These are phyloP conservation scores for Poronia punctata DNA, from an alignment of 495 filamentous ascomycete species.

Conservation along the genomic window DNA sequence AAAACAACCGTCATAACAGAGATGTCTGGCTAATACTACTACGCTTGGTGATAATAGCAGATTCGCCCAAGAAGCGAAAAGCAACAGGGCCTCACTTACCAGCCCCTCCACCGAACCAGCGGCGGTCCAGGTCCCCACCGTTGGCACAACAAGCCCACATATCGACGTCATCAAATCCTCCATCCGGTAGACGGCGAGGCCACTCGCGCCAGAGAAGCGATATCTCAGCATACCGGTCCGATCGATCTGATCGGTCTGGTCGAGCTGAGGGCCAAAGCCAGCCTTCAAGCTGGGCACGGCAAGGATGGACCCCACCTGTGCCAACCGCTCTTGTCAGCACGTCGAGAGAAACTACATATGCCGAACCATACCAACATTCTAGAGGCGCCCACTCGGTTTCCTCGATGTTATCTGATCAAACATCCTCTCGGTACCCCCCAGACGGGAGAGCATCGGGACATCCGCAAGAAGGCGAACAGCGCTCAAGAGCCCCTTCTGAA, in stretches of 20 bases:
- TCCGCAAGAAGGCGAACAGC: conserved; percentile 17
- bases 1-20: conserved; percentile 43
- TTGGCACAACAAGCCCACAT: conserved; percentile 49
- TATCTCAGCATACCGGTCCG: conserved; percentile 44
- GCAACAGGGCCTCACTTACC: conserved; percentile 55
- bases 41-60: conserved; percentile 41
- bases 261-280: too few relatives aligned
- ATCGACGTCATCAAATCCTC: conserved; percentile 45
- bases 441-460: conserved; percentile 19
- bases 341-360: conserved; percentile 21
- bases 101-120: conserved; percentile 48
- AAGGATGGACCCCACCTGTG: conserved; percentile 34
- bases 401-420: conserved; percentile 39
- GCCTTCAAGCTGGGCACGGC: too few relatives aligned
- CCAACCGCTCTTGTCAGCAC: conserved; percentile 11
- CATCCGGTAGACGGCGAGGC: conserved; percentile 53
- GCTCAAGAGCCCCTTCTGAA: conserved; percentile 21
- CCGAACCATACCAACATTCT: conserved; percentile 22
- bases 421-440: conserved; percentile 29
- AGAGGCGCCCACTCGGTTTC: conserved; percentile 41
- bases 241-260: too few relatives aligned
- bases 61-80: conserved; percentile 71
- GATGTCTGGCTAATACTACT: conserved; percentile 43
- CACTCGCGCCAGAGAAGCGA: conserved; percentile 69
- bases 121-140: conserved; percentile 48